Base-by-base conservation (phyloP, 768 basidiomycete genomes). In the Amanita thiersii region DNA sequence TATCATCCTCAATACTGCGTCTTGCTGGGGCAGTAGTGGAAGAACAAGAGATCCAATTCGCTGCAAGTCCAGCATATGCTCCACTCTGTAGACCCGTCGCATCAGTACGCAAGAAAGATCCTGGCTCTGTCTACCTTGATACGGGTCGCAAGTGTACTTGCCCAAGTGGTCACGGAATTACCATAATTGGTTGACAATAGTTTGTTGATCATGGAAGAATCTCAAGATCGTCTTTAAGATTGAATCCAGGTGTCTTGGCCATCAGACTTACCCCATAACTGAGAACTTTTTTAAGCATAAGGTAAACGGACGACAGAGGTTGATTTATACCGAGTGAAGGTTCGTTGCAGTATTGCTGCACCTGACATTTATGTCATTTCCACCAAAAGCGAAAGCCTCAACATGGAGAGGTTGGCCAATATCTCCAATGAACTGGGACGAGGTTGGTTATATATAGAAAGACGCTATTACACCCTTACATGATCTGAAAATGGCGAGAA, bases 371-470 rank as follows among this genome's bases (percentile, higher is more conserved):
- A 75, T 70, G 15, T 56, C 54, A 47, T 72, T 73, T 12, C 71
- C 70, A n/a, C 70, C 70, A 2, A 61, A 51, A 44, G 55, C 60
- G 24, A 58, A 42, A 14, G 64, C 68, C 59, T 75, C 68, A 36
- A 65, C 64, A 43, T 73, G 71, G 20, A 75, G 60, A 3, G 71
- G 70, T 46, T 73, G 73, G 14, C 68, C 65, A 43, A 73, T 67
- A 44, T 73, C 70, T 10, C 71, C 69, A 37, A 72, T 52, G 49
- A 73, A 70, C 67, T 66, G 29, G 14, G 33, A 20, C 34, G 20
- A 35, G 5, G 17, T 41, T n/a, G 14, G 21, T 20, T 15, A 4
- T n/a, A 20, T 1, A 15, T 31, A 24, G 11, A n/a, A 28, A 7
- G 14, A 3, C 23, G 14, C 33, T 14, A 43, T n/a, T 47, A 25